Evolutionary conservation across 2,329 filamentous ascomycete genomes (phyloP).

Genomic region (Berkeleyomyces rouxiae): DNA sequence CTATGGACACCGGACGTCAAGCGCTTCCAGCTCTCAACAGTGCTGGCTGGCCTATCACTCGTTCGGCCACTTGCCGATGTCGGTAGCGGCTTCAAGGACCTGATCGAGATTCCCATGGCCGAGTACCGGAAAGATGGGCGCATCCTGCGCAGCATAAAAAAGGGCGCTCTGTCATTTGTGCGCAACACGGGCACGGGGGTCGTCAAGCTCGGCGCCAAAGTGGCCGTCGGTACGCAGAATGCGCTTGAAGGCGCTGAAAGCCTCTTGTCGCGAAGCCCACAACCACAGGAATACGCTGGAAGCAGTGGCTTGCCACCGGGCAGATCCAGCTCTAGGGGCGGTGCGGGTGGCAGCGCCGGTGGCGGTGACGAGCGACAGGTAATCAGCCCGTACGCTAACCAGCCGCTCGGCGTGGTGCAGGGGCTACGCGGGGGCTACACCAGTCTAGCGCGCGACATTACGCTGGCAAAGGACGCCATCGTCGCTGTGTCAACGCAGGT

Average conservation of each 20-base stretch:
- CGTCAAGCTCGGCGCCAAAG: slow-evolving; percentile 84
- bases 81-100: slow-evolving; percentile 67
- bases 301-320: slow-evolving; percentile 15
- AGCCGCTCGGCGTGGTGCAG: slow-evolving; percentile 75
- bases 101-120: slow-evolving; percentile 75
- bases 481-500: slow-evolving; percentile 88
- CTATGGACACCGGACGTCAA: slow-evolving; percentile 94
- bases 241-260: slow-evolving; percentile 78
- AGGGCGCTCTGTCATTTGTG: slow-evolving; percentile 77
- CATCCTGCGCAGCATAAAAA: slow-evolving; percentile 78
- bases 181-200: slow-evolving; percentile 87
- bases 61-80: slow-evolving; percentile 87
- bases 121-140: slow-evolving; percentile 93
- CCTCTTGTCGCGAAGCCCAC: slow-evolving; percentile 33
- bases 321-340: not conserved
- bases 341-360: slow-evolving; percentile 24
- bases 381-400: slow-evolving; percentile 84
- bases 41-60: slow-evolving; percentile 76
- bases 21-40: slow-evolving; percentile 70
- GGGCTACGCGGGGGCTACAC: slow-evolving; percentile 70
- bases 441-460: slow-evolving; percentile 72
- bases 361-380: slow-evolving; percentile 54
- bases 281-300: slow-evolving; percentile 27
- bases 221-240: slow-evolving; percentile 90
- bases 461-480: slow-evolving; percentile 74